These are phyloP conservation scores for Penicillium lividum DNA, from an alignment of 495 filamentous ascomycete species.

Conservation along the genomic window DNA sequence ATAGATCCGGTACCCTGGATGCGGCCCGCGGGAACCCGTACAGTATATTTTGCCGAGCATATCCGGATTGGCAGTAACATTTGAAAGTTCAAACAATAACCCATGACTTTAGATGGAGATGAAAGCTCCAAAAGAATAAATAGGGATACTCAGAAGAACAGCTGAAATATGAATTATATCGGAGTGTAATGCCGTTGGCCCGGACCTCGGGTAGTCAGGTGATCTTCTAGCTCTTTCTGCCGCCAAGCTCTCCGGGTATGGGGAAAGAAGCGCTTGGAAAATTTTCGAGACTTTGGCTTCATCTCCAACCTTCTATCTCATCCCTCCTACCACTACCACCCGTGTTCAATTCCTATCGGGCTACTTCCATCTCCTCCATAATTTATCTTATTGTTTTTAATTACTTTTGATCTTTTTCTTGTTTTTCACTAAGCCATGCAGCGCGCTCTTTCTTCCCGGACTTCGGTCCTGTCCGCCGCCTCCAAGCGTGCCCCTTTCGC, in stretches of 20 bases:
- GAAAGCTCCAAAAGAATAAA: not conserved
- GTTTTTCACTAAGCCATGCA: constrained; percentile 58
- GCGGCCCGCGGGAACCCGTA: no score
- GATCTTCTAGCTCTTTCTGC: constrained; percentile 51
- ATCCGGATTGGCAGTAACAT: not conserved
- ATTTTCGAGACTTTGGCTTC: constrained; percentile 55
- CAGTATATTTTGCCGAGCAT: not conserved
- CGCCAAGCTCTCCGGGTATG: constrained; percentile 49
- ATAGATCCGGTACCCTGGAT: not conserved
- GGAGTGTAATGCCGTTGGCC: not conserved
- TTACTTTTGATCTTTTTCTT: constrained; percentile 23
- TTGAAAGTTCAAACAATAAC: not conserved
- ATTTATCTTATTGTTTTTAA: constrained; percentile 27
- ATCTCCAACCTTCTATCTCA: constrained; percentile 31
- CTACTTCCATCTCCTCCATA: constrained; percentile 23
- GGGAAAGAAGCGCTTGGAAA: constrained; percentile 48
- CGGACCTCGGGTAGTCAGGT: constrained; percentile 28
- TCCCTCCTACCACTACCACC: constrained; percentile 17
- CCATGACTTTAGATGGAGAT: not conserved
- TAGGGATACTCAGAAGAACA: no score
- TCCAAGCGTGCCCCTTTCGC: constrained; percentile 54
- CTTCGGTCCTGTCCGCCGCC: constrained; percentile 70
- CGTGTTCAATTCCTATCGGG: constrained; percentile 29
- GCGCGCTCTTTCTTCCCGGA: constrained; percentile 66
- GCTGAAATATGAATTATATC: not conserved